Evolutionary conservation across 352 stramenopile genomes (phyloP), one percentile per base, ranked within the genome.

Genomic region (Pythium graminicola): DNA sequence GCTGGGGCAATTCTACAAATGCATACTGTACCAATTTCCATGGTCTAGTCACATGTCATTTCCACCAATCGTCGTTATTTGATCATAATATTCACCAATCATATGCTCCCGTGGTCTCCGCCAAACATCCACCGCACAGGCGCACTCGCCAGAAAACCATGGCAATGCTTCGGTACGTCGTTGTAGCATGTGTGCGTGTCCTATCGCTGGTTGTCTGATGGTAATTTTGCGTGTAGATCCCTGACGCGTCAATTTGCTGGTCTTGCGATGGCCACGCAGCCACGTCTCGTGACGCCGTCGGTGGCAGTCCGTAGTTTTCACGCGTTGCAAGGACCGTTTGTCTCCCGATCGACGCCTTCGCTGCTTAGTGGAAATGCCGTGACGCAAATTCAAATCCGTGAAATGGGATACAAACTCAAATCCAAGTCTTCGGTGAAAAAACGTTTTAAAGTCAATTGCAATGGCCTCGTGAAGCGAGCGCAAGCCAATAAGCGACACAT

Each of bases 401-500:
- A 64, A 38, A 90, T 82, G 73, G 72, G 73, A 44, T 89, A 88
- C 69, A 91, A 91, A 61, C 75, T 89, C 64, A 89, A 88, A 72
- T 80, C 70, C 31, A 91, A 89, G 67, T 75, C 80, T 46, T 56
- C 76, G 10, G 80, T 91, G 20, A 91, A 91, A 67, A 91, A 91
- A 64, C 81, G 81, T 63, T 91, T 91, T 67, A 78, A 75, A 44
- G 77, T 91, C 33, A 91, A 91, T 65, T 61, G 51, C 54, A 91
- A 91, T 56, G 81, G 81, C 6, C 62, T 86, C 50, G 77, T 91
- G 16, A 89, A 89, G 73, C 77, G 81, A 52, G 67, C 71, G 24
- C 76, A 89, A 59, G 73, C 77, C 58, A 86, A 86, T 65, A 91
- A 91, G 74, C 74, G 81, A 58, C 81, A 91, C 64, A 84, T 91